A percentile compares a stretch with the other conserved stretches of the same genome.
phyloP scores from a whole-genome alignment of 345 rosid species.

The Lagerstroemia speciosa region DNA sequence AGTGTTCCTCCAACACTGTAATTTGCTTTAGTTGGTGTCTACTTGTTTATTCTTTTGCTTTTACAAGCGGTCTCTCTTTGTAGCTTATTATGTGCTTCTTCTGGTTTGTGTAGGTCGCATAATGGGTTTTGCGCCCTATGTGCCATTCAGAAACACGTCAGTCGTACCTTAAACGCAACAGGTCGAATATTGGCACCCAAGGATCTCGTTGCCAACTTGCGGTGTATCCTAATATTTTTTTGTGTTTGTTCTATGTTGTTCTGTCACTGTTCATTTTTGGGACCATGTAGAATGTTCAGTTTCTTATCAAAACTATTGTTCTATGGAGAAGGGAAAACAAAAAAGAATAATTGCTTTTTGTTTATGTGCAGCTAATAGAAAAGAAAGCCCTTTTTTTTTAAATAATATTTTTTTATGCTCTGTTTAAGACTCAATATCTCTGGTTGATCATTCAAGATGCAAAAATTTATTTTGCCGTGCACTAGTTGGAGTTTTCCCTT shows the following conservation, averaged over 20 bases:
- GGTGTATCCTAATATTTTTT: slow-evolving; percentile 53
- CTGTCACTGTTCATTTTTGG: neutral
- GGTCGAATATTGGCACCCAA: slow-evolving; percentile 76
- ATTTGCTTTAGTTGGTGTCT: neutral
- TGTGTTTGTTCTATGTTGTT: neutral
- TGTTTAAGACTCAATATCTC: neutral
- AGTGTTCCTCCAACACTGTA: neutral
- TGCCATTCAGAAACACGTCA: slow-evolving; percentile 94
- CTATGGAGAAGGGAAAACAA: neutral
- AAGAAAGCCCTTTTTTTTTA: neutral
- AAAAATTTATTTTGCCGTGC: too few species aligned
- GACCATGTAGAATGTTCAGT: neutral
- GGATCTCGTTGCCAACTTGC: slow-evolving; percentile 79
- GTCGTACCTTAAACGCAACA: slow-evolving; percentile 58
- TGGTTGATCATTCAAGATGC: neutral
- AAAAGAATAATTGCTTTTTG: neutral
- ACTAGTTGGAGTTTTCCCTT: slow-evolving; percentile 22
- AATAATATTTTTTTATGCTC: neutral
- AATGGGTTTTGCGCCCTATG: slow-evolving; percentile 94
- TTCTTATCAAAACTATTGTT: neutral
- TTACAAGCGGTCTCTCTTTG: neutral
- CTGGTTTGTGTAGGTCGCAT: slow-evolving; percentile 55
- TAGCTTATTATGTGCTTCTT: slow-evolving; percentile 1
- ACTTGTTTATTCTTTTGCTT: neutral
- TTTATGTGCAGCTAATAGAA: neutral